phyloP scores from a whole-genome alignment of 768 basidiomycete genomes.

The Naganishia vaughanmartiniae region DNA sequence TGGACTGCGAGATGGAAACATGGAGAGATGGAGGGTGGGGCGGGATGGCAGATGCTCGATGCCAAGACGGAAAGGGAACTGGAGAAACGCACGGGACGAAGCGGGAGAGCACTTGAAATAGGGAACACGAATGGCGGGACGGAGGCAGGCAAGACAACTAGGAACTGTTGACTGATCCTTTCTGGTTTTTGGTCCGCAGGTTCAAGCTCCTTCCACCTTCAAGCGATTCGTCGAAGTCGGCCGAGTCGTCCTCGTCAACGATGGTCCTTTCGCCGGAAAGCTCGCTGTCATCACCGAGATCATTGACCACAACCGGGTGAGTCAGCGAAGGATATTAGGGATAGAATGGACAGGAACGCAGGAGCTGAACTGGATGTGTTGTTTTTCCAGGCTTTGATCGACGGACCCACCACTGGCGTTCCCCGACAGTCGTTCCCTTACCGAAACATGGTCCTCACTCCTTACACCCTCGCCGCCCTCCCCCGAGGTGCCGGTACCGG shows the following conservation, averaged over 20 bases:
- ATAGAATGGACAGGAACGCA: neutral
- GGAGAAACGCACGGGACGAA: neutral
- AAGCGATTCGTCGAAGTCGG: constrained; percentile 98
- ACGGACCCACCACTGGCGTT: constrained; percentile 86
- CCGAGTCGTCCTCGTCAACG: constrained; percentile 90
- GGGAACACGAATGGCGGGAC: neutral
- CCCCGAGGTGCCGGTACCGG: constrained; percentile 83
- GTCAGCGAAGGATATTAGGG: constrained; percentile 41
- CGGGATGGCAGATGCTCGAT: neutral
- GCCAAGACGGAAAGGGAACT: neutral
- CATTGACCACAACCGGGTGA: constrained; percentile 96
- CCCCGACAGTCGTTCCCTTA: constrained; percentile 88
- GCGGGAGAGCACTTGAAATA: neutral
- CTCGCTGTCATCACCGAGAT: constrained; percentile 96
- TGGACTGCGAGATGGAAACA: neutral
- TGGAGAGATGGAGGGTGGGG: neutral
- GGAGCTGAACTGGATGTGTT: neutral
- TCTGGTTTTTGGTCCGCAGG: constrained; percentile 6
- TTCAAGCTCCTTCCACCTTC: constrained; percentile 76
- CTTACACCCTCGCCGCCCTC: constrained; percentile 73
- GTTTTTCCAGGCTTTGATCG: constrained; percentile 80
- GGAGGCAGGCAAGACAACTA: neutral
- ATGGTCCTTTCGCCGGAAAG: constrained; percentile 78
- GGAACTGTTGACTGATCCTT: constrained; percentile 13
- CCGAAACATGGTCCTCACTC: constrained; percentile 88